Base-by-base conservation (phyloP, 805 yeast species). In the Cyberlindnera mississippiensis region DNA sequence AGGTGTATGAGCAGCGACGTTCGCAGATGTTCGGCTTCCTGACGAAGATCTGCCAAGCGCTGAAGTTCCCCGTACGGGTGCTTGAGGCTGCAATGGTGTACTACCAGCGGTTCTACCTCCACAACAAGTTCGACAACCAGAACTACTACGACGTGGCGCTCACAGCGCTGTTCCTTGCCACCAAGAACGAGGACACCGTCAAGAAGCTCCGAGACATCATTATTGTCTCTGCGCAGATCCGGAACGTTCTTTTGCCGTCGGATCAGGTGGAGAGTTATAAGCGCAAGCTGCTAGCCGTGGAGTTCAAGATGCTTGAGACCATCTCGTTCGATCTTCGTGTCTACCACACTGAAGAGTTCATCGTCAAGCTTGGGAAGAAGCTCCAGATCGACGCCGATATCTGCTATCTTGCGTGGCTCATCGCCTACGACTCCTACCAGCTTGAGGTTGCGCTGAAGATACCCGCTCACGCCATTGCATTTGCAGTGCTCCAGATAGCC, bases 131-230 rank as follows among this genome's bases (percentile, higher is more conserved):
- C 53, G 78, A 74, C 44, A 69, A 72, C 11, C 67, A 66, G 16
- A 68, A 73, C 40, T 77, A 80, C 33, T 71, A 70, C 49, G 80
- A 82, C 33, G 74, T 85, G n/a, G 85, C 86, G 0, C 62, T 82
- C 8, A 73, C 91, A 9, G 74, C 88, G 40, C 58, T 89, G 7
- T 75, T 85, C 43, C 66, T 86, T 13, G 84, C 96, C 3, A 68
- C 82, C 33, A 87, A 89, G 60, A 78, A 80, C 49, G 95, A 86
- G 55, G 96, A 89, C 56, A 85, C 89, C 32, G 81, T 88, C 32
- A 88, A 87, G 59, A 84, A 84, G 51, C 60, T 83, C 13, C 69
- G 77, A 39, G 86, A 84, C 34, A 71, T 88, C 11, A 72, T 82
- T 34, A 57, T 64, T 4, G 64, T 63, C 28, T 66, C 71, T 5